Conservation (phyloP, 1,139 yeast species). For the Candida sanyaensis region DNA sequence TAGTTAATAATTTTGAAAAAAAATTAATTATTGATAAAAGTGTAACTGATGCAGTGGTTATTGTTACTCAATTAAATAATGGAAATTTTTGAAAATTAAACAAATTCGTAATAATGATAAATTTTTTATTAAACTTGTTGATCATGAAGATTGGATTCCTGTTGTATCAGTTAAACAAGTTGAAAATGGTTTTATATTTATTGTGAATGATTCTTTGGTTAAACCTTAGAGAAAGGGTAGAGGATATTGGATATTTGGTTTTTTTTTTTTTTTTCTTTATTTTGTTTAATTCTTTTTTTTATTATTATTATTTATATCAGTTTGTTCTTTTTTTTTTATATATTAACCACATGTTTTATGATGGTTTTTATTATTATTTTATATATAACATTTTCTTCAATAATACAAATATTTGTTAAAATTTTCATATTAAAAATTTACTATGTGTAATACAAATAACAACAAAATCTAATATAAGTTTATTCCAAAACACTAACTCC, state of each 20-base stretch:
- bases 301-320: conserved; percentile 7
- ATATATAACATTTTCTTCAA: neutral
- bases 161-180: conserved; percentile 48
- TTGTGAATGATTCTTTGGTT: conserved; percentile 46
- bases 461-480: neutral
- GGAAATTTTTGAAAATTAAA: conserved; percentile 46
- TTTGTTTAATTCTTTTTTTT: conserved; percentile 1
- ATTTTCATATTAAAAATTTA: neutral
- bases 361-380: neutral
- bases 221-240: conserved; percentile 17
- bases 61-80: conserved; percentile 35
- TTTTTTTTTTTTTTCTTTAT: neutral
- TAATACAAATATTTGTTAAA: no score
- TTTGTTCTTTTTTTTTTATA: conserved; percentile 2
- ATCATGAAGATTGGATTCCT: conserved; percentile 34
- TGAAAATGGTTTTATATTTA: conserved; percentile 60
- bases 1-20: conserved; percentile 31
- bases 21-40: conserved; percentile 19
- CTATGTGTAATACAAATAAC: neutral
- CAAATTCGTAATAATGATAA: conserved; percentile 35
- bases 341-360: neutral
- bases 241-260: neutral
- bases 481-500: conserved; percentile 47
- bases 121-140: conserved; percentile 33
- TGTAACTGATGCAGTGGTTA: conserved; percentile 11